These are phyloP conservation scores for Amanita pallidorosea DNA, from an alignment of 768 basidiomycete species.

Conservation along the genomic window DNA sequence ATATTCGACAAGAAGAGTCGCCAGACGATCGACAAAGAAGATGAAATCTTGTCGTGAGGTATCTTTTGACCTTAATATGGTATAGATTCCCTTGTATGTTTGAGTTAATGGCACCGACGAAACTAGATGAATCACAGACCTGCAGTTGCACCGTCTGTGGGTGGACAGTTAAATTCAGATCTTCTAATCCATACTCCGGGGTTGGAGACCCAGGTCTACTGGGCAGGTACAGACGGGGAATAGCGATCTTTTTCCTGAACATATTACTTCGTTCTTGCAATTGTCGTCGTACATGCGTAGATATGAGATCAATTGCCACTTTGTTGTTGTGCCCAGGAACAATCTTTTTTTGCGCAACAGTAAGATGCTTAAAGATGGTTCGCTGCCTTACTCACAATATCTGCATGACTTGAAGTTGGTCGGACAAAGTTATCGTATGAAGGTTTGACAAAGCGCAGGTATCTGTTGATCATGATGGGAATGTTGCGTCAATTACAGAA, in stretches of 20 bases:
- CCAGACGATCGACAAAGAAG: conserved; percentile 82
- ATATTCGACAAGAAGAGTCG: conserved; percentile 76
- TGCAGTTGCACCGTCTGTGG: conserved; percentile 73
- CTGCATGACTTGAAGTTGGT: conserved; percentile 79
- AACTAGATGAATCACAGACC: conserved; percentile 27
- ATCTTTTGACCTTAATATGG: conserved; percentile 66
- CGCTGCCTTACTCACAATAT: conserved; percentile 50
- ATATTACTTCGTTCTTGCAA: conserved; percentile 67
- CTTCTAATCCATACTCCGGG: conserved; percentile 28
- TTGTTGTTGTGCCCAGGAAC: conserved; percentile 90
- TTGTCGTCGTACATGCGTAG: conserved; percentile 80
- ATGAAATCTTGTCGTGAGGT: conserved; percentile 80
- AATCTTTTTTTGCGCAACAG: conserved; percentile 39
- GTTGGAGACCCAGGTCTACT: conserved; percentile 24
- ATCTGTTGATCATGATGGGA: conserved; percentile 31
- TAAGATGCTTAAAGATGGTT: background rate
- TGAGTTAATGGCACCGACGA: background rate
- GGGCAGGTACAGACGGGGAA: conserved; percentile 28
- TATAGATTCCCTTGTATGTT: conserved; percentile 69
- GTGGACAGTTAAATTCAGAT: conserved; percentile 52
- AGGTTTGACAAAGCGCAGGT: conserved; percentile 91
- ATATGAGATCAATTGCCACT: conserved; percentile 89
- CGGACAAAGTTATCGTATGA: conserved; percentile 90
- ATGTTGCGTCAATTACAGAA: too few species aligned
- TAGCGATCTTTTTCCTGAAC: conserved; percentile 68